phyloP scores from a whole-genome alignment of 768 basidiomycete species.

The Polyporus arcularius region DNA sequence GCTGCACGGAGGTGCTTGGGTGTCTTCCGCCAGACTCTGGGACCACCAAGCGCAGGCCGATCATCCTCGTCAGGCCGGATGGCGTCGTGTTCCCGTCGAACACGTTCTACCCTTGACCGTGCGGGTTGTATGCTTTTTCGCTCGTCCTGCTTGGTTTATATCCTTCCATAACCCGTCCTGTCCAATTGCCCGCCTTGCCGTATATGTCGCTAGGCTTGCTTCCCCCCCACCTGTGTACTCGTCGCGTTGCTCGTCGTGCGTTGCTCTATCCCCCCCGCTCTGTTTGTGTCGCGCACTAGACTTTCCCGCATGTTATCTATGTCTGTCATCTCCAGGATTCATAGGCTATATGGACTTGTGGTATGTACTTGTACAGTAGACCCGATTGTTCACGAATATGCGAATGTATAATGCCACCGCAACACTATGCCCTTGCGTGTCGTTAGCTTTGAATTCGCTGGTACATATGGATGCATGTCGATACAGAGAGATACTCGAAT shows the following conservation, averaged over 20 bases:
- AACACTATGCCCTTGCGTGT: neutral
- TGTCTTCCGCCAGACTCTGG: slow-evolving; percentile 77
- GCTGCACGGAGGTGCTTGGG: slow-evolving; percentile 83
- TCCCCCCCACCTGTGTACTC: neutral
- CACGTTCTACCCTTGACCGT: slow-evolving; percentile 72
- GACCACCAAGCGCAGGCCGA: slow-evolving; percentile 68
- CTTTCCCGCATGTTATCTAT: slow-evolving; percentile 19
- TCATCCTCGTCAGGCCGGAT: slow-evolving; percentile 81
- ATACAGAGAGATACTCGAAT: no score
- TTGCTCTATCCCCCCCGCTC: slow-evolving; percentile 6
- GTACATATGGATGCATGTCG: no score
- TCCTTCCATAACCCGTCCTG: neutral
- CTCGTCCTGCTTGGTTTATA: neutral
- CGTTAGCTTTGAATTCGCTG: no score
- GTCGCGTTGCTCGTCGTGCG: slow-evolving; percentile 7
- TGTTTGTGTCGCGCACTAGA: slow-evolving; percentile 20
- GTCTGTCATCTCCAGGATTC: slow-evolving; percentile 7
- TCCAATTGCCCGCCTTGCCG: neutral
- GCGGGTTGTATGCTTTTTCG: slow-evolving; percentile 12
- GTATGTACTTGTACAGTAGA: slow-evolving; percentile 26
- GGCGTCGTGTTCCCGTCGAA: slow-evolving; percentile 87
- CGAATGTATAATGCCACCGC: slow-evolving; percentile 6
- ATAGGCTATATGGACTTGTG: slow-evolving; percentile 8
- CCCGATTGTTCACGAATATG: neutral
- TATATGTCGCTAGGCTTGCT: neutral